Evolutionary conservation across 805 yeast species (phyloP), one percentile per base, ranked within the genome.

Genomic region (Clavispora carvajalis): DNA sequence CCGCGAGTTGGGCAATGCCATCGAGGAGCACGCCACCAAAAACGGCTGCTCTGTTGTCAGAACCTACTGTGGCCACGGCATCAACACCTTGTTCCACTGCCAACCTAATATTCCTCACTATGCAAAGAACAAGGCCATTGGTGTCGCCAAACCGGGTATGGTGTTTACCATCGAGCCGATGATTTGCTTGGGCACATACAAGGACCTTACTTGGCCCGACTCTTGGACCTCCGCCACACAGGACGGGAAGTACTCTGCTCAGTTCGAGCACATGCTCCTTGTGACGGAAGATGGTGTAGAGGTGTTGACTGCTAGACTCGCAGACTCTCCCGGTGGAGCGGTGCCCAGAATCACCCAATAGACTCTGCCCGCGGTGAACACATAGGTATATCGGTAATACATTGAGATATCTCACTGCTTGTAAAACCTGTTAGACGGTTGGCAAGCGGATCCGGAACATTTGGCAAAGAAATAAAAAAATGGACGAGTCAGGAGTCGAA

Each of bases 131-230:
- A 91, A 91, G 68, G 86, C 96, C 7, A 74, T 90, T 35, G 99
- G 99, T 44, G 80, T 87, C 34, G 90, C 93, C 69, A 87, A 87
- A 60, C 91, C 96, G 17, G 99, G 99, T 17, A 85, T 90, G 83
- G 88, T 86, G 11, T 93, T 93, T 71, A 93, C 99, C 17, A 87
- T 93, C 43, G 99, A 93, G 66, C 99, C 99, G 34, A 93, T 93
- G 99, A 77, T 93, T 51, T 85, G 87, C 58, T 69, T 80, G 49
- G 99, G 99, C 7, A 68, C 83, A 0, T 83, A 77, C 68, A 77
- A 77, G 56, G 98, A 90, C 62, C 64, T 76, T 44, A 71, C 80
- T 41, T 93, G 99, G 99, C 99, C 99, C 3, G 99, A 93, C 62
- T 85, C 87, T 62, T 93, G 99, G 99, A 93, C 99, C 5, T 79